These are phyloP conservation scores for Xylaria longipes DNA, from an alignment of 495 filamentous ascomycete species.

Conservation along the genomic window DNA sequence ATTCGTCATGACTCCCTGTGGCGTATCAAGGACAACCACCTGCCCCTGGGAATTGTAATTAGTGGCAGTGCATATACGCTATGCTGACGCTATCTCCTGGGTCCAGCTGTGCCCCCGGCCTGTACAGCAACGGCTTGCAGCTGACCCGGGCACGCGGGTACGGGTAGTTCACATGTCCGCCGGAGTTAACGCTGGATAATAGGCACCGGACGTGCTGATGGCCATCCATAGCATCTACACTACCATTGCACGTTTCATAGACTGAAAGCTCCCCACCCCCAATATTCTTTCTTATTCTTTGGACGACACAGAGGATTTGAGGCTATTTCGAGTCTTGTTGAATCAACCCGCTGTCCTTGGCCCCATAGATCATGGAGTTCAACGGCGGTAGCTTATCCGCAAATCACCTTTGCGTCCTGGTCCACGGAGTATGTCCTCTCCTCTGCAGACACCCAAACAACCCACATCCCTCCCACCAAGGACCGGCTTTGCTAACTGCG, in stretches of 20 bases:
- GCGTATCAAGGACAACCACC: not conserved
- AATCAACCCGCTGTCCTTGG: not conserved
- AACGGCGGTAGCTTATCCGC: constrained; percentile 47
- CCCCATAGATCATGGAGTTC: constrained; percentile 38
- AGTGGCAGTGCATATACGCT: not conserved
- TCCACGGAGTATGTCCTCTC: constrained; percentile 76
- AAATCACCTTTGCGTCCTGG: constrained; percentile 89
- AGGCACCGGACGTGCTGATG: constrained; percentile 2
- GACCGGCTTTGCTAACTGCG: constrained; percentile 32
- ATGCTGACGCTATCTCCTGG: not conserved
- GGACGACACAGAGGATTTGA: not conserved
- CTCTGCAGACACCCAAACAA: not conserved
- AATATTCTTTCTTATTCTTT: not conserved
- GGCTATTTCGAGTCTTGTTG: not conserved
- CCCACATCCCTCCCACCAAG: constrained; percentile 14
- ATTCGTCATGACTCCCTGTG: constrained; percentile 4
- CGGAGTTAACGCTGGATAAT: constrained; percentile 15
- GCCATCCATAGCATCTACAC: not conserved
- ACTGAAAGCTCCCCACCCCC: not conserved
- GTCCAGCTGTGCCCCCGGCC: not conserved
- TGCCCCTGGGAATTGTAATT: not conserved
- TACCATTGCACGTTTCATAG: not conserved
- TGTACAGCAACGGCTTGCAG: not conserved
- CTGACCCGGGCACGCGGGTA: constrained; percentile 15
- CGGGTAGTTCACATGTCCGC: constrained; percentile 19